Base-by-base conservation (phyloP, 2,329 filamentous ascomycete species). In the Paracoccidioides lutzii region DNA sequence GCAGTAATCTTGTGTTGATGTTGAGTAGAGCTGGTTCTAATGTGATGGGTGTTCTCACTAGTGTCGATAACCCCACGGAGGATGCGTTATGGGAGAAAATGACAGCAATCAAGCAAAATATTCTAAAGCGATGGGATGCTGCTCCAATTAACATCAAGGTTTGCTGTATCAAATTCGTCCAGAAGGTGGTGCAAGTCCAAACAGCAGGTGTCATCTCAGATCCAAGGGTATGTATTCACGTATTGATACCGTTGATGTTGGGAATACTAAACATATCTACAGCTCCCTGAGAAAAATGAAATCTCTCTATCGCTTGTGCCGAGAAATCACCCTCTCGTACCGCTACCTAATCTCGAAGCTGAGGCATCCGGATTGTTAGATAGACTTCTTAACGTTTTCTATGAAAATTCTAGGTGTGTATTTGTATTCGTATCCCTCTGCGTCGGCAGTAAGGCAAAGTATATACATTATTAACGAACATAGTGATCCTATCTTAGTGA, bases 121-220 rank as follows among this genome's bases (percentile, higher is more conserved):
- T 98, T 62, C 72, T 98, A 58, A 83, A 82, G 58, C 83, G 93
- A 65, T 96, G 94, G 91, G 91, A 96, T 63, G 80, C 77, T 45
- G 84, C 88, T 15, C 75, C 81, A 12, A 79, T 85, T 10, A 85
- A 88, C 2, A 81, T 97, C 60, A 85, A 85, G 64, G 85, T 97
- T 69, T 95, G 90, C 76, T 97, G 93, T 75, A 85, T 97, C 78
- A 98, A 98, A 72, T 98, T 98, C 70, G 85, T 89, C 41, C 91
- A 98, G 74, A 84, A 88, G 60, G 88, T 97, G 46, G 87, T 98
- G 46, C 81, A 96, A 61, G 88, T 90, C 15, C 91, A 98, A 71
- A 96, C 89, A 9, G 83, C 85, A n/a, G 88, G 88, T 49, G 75
- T 85, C 57, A 87, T 88, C 62, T 78, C 82, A 55, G 91, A 97